Base-by-base conservation (phyloP, 495 filamentous ascomycete genomes). In the Durotheca rogersii region DNA sequence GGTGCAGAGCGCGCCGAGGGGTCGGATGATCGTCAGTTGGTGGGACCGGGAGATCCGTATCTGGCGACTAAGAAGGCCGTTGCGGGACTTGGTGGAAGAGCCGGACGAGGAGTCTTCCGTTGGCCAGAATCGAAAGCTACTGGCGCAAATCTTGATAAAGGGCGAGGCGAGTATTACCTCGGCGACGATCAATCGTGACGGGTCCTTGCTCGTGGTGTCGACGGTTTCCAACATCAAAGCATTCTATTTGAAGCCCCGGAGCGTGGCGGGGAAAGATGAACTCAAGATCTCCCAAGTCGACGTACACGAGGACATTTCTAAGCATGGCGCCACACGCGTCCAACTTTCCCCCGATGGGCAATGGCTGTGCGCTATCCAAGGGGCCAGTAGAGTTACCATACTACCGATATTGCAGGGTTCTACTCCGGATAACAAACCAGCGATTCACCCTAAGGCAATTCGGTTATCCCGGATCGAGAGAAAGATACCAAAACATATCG, bases 11-110 rank as follows among this genome's bases (percentile, higher is more conserved):
- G 82, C 90, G 9, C 77, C 84, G 2, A 81, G 77, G 14, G 79
- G 79, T 21, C 78, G 92, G 27, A 66, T 95, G 12, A 70, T 98
- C 7, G 81, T 92, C 70, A 90, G 88, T 60, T 97, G 89, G 85
- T 99, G 93, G 93, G 87, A 92, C 42, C 78, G 85, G 52, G 88
- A 96, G 58, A 72, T 96, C 17, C 82, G 82, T 49, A 81, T 99
- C 50, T 99, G 90, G 90, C 81, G 81, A 33, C 61, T 90, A 10
- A 73, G 35, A 64, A 65, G 67, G 64, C 66, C 77, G 35, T 66
- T 76, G 38, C 66, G 70, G 10, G 67, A 75, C 30, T 65, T 78
- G 20, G 68, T 78, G 53, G 73, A 67, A 11, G 60, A 46, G 39
- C 56, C 67, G 2, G 65, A 71, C 6, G 58, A 57, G 12, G 66